Evolutionary conservation across 2,329 filamentous ascomycete genomes (phyloP).

Genomic region (Fusarium ramigenum): DNA sequence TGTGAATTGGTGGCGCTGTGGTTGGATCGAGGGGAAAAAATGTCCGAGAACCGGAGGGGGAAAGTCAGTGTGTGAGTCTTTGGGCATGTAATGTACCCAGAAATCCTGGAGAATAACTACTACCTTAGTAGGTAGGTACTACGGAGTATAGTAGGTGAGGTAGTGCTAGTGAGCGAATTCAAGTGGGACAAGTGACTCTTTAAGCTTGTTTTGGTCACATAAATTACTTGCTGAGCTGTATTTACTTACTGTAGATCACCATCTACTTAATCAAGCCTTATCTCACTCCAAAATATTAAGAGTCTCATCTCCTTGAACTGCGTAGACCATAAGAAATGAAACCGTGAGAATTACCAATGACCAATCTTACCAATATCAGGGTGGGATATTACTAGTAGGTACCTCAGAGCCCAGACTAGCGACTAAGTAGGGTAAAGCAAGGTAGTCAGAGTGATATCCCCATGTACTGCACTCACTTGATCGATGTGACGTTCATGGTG

Average conservation of each 20-base stretch:
- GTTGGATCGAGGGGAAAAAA: slow-evolving; percentile 16
- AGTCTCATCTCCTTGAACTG: neutral
- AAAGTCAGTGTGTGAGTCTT: slow-evolving; percentile 10
- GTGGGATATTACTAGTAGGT: neutral
- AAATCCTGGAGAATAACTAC: slow-evolving; percentile 8
- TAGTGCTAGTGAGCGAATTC: neutral
- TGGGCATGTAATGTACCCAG: neutral
- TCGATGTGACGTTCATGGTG: slow-evolving; percentile 1
- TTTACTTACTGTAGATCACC: neutral
- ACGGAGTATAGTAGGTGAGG: neutral
- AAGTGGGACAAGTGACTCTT: slow-evolving; percentile 18
- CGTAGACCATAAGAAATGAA: neutral
- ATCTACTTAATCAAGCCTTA: neutral
- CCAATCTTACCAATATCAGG: neutral
- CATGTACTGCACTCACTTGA: slow-evolving; percentile 7
- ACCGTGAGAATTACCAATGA: neutral
- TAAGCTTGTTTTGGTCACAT: neutral
- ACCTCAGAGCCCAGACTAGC: neutral
- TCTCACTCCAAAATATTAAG: neutral
- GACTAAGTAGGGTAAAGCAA: neutral
- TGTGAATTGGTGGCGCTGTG: slow-evolving; percentile 21
- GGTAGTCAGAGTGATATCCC: neutral
- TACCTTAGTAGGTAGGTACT: neutral
- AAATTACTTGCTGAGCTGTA: neutral
- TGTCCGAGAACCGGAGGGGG: slow-evolving; percentile 36